Evolutionary conservation across 2,329 filamentous ascomycete genomes (phyloP).

Genomic region (Sporothrix luriei): DNA sequence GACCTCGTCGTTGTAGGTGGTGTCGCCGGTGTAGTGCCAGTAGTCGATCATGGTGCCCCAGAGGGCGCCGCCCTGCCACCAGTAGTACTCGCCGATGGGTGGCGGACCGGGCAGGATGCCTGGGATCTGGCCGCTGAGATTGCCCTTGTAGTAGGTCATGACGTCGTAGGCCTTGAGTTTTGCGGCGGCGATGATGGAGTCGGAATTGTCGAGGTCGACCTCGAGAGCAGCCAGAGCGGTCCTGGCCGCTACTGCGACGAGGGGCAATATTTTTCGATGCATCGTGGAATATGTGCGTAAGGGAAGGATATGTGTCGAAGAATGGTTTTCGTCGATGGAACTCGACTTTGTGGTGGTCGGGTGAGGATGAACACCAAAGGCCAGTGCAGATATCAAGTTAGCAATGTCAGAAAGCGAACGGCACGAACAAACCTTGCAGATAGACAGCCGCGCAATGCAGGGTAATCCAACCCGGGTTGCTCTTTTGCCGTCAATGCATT

Average conservation of each 20-base stretch:
- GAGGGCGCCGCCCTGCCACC: conserved; percentile 41
- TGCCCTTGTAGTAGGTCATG: conserved; percentile 42
- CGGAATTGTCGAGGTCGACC: conserved; percentile 23
- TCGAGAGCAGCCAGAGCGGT: conserved; percentile 14
- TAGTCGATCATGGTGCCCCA: conserved; percentile 46
- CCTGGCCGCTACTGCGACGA: neutral
- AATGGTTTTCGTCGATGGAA: neutral
- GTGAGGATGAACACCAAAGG: conserved; percentile 7
- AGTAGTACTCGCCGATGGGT: conserved; percentile 42
- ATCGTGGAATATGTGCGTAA: neutral
- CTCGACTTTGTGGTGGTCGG: neutral
- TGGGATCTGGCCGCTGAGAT: conserved; percentile 39
- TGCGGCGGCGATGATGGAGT: conserved; percentile 25
- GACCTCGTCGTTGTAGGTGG: conserved; percentile 53
- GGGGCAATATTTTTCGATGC: conserved; percentile 1
- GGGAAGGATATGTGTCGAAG: neutral
- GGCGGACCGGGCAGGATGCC: conserved; percentile 42
- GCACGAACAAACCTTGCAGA: neutral
- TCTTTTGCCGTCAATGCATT: conserved; percentile 25
- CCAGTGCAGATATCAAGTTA: neutral
- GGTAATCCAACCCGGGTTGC: neutral
- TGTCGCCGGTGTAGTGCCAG: conserved; percentile 50
- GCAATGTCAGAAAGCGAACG: neutral
- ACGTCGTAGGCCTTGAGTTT: conserved; percentile 38
- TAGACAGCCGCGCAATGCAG: neutral